Percentiles rank a stretch among this genome's conserved stretches.
Evolutionary conservation across 306 rosid species (phyloP).

Genomic region (Malus fusca): DNA sequence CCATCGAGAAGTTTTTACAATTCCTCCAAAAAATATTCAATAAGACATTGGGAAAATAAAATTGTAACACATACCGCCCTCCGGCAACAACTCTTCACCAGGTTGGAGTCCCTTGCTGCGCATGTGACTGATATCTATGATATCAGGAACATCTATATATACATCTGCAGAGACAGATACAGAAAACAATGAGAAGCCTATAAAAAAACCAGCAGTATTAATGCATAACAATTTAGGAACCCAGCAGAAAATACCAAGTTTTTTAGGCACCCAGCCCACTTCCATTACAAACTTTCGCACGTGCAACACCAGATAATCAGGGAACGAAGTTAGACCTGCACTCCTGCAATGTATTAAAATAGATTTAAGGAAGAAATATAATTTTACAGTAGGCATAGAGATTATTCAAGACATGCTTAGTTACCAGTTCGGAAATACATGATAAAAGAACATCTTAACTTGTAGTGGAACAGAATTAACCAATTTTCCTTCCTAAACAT

Average conservation of each 20-base stretch:
- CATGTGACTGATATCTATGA: conserved; percentile 87
- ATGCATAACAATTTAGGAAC: conserved; percentile 2
- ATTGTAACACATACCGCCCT: conserved; percentile 49
- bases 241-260: conserved; percentile 58
- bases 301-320: conserved; percentile 91
- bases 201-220: neutral
- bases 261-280: conserved; percentile 94
- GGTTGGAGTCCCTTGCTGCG: conserved; percentile 72
- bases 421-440: neutral
- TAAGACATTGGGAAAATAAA: neutral
- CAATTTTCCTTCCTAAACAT: neutral
- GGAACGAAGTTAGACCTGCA: conserved; percentile 86
- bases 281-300: conserved; percentile 95
- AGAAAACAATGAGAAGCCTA: neutral
- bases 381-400: neutral
- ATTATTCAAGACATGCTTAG: neutral
- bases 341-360: conserved; percentile 32
- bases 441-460: neutral
- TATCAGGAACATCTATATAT: conserved; percentile 87
- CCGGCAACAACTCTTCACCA: conserved; percentile 81
- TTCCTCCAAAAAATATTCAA: neutral
- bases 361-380: neutral
- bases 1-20: neutral
- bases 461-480: neutral
- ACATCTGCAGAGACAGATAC: conserved; percentile 60